These are phyloP conservation scores for Paracorniculantispora psalliotae DNA, from an alignment of 2,329 filamentous ascomycete genomes.

Conservation along the genomic window DNA sequence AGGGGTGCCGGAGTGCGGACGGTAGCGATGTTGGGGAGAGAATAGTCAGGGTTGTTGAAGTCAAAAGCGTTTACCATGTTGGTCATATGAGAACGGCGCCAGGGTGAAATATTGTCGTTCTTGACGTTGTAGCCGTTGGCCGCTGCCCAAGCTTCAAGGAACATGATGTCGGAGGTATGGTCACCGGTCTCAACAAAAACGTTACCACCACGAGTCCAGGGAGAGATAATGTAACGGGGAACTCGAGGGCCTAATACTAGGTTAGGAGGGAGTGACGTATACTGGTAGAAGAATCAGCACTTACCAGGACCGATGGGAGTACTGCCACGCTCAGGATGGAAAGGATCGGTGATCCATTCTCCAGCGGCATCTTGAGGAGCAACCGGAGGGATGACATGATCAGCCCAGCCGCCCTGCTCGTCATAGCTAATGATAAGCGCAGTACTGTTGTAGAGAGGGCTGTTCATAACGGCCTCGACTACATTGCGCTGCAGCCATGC, in stretches of 20 bases:
- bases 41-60: conserved; percentile 43
- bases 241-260: conserved; percentile 34
- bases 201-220: conserved; percentile 47
- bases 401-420: conserved; percentile 50
- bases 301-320: conserved; percentile 26
- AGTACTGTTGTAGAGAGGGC: conserved; percentile 43
- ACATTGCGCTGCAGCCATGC: conserved; percentile 51
- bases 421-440: conserved; percentile 49
- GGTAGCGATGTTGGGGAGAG: conserved; percentile 33
- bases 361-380: conserved; percentile 42
- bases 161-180: conserved; percentile 49
- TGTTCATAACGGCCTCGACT: conserved; percentile 43
- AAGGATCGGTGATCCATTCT: conserved; percentile 44
- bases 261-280: background rate
- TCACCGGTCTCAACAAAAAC: conserved; percentile 50
- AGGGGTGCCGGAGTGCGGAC: conserved; percentile 36
- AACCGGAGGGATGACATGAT: conserved; percentile 46
- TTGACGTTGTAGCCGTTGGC: conserved; percentile 28
- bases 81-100: conserved; percentile 24
- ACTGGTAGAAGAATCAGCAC: background rate
- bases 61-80: conserved; percentile 30
- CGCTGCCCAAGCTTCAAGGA: conserved; percentile 41
- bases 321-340: conserved; percentile 28
- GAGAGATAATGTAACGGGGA: conserved; percentile 49
- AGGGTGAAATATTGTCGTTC: conserved; percentile 20